Percentiles rank a stretch among this genome's conserved stretches.
phyloP scores from a whole-genome alignment of 164 flowering plant genomes.

The Vitis rupestris region DNA sequence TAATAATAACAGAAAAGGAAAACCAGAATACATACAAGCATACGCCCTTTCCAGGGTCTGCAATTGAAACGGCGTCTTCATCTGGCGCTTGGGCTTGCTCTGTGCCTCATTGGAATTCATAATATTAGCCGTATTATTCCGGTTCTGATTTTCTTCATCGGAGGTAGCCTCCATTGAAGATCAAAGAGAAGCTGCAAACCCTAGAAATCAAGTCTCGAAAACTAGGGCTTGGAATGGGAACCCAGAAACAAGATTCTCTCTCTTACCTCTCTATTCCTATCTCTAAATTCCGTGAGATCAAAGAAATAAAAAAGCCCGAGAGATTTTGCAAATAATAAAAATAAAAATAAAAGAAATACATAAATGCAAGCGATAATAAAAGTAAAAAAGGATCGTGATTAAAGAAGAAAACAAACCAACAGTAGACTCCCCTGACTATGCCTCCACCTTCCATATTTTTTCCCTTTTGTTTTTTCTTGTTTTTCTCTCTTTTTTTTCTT shows the following conservation, averaged over 20 bases:
- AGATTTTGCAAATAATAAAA: not conserved
- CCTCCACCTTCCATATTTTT: constrained; percentile 22
- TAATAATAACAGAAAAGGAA: not conserved
- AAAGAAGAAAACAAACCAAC: constrained; percentile 11
- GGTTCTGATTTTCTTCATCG: constrained; percentile 36
- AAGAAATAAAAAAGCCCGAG: not conserved
- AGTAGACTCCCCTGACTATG: constrained; percentile 15
- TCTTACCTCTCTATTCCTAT: too few species aligned
- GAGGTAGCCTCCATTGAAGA: constrained; percentile 48
- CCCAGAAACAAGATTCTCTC: too few species aligned
- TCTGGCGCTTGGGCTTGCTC: constrained; percentile 62
- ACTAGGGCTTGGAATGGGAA: not conserved
- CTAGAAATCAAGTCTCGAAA: constrained; percentile 6
- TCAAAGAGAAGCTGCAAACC: not conserved
- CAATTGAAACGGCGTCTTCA: constrained; percentile 73
- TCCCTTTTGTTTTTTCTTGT: constrained; percentile 6
- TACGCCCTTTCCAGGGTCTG: constrained; percentile 62
- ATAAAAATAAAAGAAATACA: not conserved
- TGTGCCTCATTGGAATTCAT: constrained; percentile 22
- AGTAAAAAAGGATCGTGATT: constrained; percentile 5
- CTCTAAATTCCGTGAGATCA: too few species aligned
- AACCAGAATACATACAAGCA: constrained; percentile 32
- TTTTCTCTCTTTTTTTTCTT: not conserved
- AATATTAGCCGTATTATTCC: constrained; percentile 10
- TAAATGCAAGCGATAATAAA: not conserved